Evolutionary conservation across 176 grass and related monocot genomes (phyloP).

Genomic region (Zea mays): Zm-B73-REFERENCE-NAM-5.0 NC_050097.1:154360501-154361000

Average conservation of each 20-base stretch:
- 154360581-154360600: neutral
- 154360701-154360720: neutral
- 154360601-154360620: neutral
- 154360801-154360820: neutral
- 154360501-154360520: neutral
- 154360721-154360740: neutral
- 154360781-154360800: neutral
- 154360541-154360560: neutral
- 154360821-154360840: neutral
- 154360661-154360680: neutral
- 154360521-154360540: neutral
- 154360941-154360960: neutral
- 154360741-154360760: neutral
- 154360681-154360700: neutral
- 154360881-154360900: neutral
- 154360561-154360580: neutral
- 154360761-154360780: neutral
- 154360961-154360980: neutral
- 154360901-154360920: neutral
- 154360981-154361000: slow-evolving; percentile 2
- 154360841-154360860: neutral
- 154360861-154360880: neutral
- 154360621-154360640: neutral
- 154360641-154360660: neutral
- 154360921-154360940: neutral